Evolutionary conservation across 139 green algal genomes (phyloP).

Genomic region (Eudorina sp.): DNA sequence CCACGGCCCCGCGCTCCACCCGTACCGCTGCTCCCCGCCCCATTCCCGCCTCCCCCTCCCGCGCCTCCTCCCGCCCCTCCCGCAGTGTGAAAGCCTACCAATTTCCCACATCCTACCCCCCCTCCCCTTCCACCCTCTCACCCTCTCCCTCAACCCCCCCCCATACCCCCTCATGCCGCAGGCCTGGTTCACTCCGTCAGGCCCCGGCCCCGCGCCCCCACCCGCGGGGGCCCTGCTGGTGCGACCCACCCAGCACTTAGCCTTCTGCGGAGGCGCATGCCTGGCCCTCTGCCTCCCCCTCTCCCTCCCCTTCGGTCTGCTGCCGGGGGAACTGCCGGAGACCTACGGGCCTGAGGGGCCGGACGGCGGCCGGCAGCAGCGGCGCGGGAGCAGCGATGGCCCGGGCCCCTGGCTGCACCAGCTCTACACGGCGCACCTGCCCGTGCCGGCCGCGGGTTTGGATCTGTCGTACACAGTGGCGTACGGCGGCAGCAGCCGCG

Average conservation of each 20-base stretch:
- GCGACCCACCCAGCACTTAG: conserved; percentile 4
- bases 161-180: neutral
- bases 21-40: neutral
- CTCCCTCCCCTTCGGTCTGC: neutral
- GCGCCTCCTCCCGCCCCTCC: too few species aligned
- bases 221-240: neutral
- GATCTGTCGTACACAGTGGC: conserved; percentile 23
- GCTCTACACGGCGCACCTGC: conserved; percentile 20
- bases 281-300: neutral
- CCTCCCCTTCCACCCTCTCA: neutral
- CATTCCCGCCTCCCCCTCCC: neutral
- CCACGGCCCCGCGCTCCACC: too few species aligned
- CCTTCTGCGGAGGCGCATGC: conserved; percentile 30
- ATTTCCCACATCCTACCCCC: too few species aligned
- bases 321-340: neutral
- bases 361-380: neutral
- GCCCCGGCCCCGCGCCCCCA: neutral
- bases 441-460: neutral
- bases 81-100: too few species aligned
- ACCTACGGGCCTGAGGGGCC: too few species aligned
- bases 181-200: too few species aligned
- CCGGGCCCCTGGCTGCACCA: neutral
- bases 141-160: too few species aligned
- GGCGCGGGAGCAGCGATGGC: neutral
- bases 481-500: neutral